Evolutionary conservation across 176 grass and related monocot genomes (phyloP).

Genomic region (Oryza coarctata): DNA sequence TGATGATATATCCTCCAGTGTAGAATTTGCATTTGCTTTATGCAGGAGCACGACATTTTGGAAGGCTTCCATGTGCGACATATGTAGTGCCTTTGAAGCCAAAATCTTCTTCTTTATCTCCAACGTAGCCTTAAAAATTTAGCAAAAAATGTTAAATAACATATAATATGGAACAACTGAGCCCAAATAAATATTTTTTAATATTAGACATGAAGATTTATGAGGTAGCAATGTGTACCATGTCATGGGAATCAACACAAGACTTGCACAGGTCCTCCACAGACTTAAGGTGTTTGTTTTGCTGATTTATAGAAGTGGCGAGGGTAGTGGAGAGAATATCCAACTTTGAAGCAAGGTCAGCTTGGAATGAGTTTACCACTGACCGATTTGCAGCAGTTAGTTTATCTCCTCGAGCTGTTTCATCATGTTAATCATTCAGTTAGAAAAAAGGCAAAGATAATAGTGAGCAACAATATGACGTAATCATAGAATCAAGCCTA

Average conservation of each 20-base stretch:
- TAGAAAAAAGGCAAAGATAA: not conserved
- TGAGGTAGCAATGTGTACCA: conserved; percentile 45
- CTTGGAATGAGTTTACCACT: conserved; percentile 75
- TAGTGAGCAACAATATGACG: not conserved
- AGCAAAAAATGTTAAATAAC: conserved; percentile 14
- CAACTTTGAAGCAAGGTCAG: conserved; percentile 69
- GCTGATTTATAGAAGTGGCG: conserved; percentile 60
- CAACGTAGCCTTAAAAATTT: conserved; percentile 52
- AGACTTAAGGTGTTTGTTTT: conserved; percentile 75
- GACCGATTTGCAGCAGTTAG: conserved; percentile 72
- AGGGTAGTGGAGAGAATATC: conserved; percentile 74
- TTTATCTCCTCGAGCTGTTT: conserved; percentile 77
- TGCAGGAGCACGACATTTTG: conserved; percentile 90
- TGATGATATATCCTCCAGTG: conserved; percentile 75
- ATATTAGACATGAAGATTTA: conserved; percentile 14
- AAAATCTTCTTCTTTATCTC: conserved; percentile 84
- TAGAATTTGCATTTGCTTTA: conserved; percentile 74
- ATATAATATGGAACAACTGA: not conserved
- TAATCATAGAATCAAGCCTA: not conserved
- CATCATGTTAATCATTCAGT: conserved; percentile 19
- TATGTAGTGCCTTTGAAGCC: conserved; percentile 74
- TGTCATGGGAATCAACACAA: conserved; percentile 87
- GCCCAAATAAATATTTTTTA: not conserved
- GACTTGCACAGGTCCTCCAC: conserved; percentile 79
- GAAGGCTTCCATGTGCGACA: conserved; percentile 81